These are phyloP conservation scores for Aspergillus hortae DNA, from an alignment of 2,329 filamentous ascomycete species.

Conservation along the genomic window DNA sequence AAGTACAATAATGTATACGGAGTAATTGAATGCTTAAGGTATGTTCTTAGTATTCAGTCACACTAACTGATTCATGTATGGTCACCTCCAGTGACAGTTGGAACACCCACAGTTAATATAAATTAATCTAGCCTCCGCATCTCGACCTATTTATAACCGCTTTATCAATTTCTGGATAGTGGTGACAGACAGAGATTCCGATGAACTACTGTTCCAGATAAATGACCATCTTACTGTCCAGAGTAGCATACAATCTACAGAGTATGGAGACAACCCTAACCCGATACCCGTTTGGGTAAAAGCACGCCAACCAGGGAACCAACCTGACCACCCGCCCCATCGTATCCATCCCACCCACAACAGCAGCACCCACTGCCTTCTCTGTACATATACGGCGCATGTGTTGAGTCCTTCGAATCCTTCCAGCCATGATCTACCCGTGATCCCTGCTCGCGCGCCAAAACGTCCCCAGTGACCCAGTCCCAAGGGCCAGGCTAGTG, in stretches of 20 bases:
- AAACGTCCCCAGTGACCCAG: conserved; percentile 10
- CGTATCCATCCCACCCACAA: neutral
- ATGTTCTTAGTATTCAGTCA: too few species aligned
- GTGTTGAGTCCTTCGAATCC: neutral
- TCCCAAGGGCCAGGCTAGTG: conserved; percentile 7
- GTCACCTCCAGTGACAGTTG: neutral
- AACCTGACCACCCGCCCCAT: neutral
- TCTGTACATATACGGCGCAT: neutral
- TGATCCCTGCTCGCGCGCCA: conserved; percentile 10
- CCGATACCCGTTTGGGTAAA: conserved; percentile 6
- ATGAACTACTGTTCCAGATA: conserved; percentile 1
- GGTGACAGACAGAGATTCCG: neutral
- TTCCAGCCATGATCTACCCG: conserved; percentile 7
- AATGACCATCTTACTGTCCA: neutral
- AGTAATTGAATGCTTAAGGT: too few species aligned
- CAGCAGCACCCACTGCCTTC: too few species aligned
- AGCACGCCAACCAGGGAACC: neutral
- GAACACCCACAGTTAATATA: conserved; percentile 3
- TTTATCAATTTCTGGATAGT: neutral
- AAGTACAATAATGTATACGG: too few species aligned
- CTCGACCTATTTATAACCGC: neutral
- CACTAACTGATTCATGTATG: neutral
- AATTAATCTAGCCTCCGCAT: neutral
- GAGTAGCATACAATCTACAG: neutral
- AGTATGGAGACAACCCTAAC: neutral